These are phyloP conservation scores for Pichia manshurica DNA, from an alignment of 805 yeast species.

Conservation along the genomic window DNA sequence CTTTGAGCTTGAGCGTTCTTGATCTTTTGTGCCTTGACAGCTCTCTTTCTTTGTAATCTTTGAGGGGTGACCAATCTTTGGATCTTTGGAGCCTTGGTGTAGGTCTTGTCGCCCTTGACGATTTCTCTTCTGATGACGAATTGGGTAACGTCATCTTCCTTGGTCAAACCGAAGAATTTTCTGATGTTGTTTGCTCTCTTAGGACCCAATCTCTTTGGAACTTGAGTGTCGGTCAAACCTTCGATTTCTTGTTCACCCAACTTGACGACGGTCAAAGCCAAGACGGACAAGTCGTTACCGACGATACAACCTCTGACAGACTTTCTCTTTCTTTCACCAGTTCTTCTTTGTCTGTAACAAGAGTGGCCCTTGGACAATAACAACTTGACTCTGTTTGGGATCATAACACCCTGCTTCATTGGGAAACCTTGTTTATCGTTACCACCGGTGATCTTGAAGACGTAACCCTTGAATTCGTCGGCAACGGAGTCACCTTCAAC, in stretches of 20 bases:
- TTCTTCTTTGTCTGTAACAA: conserved; percentile 99
- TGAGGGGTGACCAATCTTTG: conserved; percentile 99
- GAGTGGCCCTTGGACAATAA: conserved; percentile 91
- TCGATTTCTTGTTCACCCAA: conserved; percentile 95
- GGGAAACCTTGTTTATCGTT: conserved; percentile 99
- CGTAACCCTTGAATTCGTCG: conserved; percentile 99
- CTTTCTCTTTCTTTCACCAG: conserved; percentile 99
- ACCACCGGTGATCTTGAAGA: conserved; percentile 99
- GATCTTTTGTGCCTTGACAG: conserved; percentile 86
- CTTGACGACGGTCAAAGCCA: conserved; percentile 89
- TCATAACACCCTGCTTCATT: conserved; percentile 99
- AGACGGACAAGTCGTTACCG: conserved; percentile 92
- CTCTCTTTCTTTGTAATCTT: conserved; percentile 98
- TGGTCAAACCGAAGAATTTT: conserved; percentile 97
- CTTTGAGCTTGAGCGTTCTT: conserved; percentile 97
- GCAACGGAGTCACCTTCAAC: conserved; percentile 98
- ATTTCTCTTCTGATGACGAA: conserved; percentile 98
- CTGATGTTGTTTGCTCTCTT: conserved; percentile 99
- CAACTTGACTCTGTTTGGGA: conserved; percentile 98
- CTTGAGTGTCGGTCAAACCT: conserved; percentile 91
- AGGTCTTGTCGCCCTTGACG: conserved; percentile 95
- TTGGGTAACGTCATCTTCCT: conserved; percentile 85
- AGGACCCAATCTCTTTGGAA: conserved; percentile 99
- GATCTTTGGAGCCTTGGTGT: conserved; percentile 99
- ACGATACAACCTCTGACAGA: conserved; percentile 99